phyloP scores from a whole-genome alignment of 2,329 filamentous ascomycete genomes.

The Penicillium sp. region DNA sequence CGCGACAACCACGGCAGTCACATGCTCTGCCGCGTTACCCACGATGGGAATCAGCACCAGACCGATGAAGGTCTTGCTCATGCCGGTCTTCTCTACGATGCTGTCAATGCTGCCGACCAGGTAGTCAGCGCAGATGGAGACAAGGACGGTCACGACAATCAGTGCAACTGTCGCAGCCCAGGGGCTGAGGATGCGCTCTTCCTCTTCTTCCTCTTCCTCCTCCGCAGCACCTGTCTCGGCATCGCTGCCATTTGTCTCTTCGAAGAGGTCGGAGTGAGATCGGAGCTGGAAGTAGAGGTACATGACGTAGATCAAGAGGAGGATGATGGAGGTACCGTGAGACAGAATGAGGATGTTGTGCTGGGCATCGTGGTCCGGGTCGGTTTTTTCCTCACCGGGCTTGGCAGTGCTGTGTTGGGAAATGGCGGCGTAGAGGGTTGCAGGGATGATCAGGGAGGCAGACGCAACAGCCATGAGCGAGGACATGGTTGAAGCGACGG shows the following conservation, averaged over 20 bases:
- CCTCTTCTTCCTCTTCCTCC: constrained; percentile 46
- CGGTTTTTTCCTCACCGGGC: neutral
- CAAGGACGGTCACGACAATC: constrained; percentile 68
- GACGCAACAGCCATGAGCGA: constrained; percentile 75
- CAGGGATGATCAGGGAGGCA: constrained; percentile 76
- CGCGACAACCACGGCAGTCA: constrained; percentile 77
- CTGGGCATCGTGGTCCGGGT: constrained; percentile 25
- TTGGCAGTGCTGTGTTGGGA: constrained; percentile 36
- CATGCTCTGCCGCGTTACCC: constrained; percentile 78
- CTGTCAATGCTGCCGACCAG: constrained; percentile 74
- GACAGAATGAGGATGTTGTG: constrained; percentile 69
- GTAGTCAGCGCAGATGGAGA: constrained; percentile 74
- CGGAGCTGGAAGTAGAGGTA: constrained; percentile 78
- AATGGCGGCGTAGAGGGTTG: constrained; percentile 70
- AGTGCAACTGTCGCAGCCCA: constrained; percentile 66
- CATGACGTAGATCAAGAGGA: constrained; percentile 72
- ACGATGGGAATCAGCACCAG: constrained; percentile 78
- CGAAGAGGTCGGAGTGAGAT: constrained; percentile 73
- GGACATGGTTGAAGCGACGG: constrained; percentile 55
- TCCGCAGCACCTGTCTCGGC: constrained; percentile 28
- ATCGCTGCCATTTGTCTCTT: constrained; percentile 50
- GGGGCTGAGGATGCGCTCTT: constrained; percentile 60
- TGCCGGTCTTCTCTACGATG: constrained; percentile 67
- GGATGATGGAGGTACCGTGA: constrained; percentile 73
- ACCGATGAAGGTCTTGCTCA: constrained; percentile 81